phyloP scores from a whole-genome alignment of 345 rosid genomes.

The Linum lewisii region DNA sequence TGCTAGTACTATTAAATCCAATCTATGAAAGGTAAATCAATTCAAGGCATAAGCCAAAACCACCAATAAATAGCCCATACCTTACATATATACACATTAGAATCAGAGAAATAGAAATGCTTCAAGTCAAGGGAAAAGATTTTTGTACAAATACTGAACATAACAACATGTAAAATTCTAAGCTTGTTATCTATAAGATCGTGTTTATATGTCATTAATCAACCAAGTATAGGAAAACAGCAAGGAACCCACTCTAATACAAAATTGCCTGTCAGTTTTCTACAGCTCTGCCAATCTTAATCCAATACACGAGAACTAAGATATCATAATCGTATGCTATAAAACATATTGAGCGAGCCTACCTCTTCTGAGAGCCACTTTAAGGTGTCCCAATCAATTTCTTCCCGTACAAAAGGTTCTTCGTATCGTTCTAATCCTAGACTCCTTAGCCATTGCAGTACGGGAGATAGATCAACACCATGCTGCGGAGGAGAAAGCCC shows the following conservation, averaged over 20 bases:
- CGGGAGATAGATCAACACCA: constrained; percentile 50
- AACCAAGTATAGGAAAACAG: background rate
- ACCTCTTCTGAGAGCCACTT: constrained; percentile 86
- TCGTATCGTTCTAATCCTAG: constrained; percentile 62
- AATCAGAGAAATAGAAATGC: background rate
- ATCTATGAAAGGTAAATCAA: background rate
- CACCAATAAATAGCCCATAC: background rate
- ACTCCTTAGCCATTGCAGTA: constrained; percentile 48
- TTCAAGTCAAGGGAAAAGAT: constrained; percentile 4
- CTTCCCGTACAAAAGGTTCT: constrained; percentile 62
- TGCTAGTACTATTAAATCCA: background rate
- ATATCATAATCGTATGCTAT: no score
- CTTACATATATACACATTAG: background rate
- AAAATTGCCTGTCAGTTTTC: background rate
- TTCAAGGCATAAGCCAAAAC: background rate
- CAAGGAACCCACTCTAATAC: background rate
- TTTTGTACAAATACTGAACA: background rate
- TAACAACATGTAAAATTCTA: background rate
- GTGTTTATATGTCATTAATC: background rate
- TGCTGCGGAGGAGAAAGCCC: constrained; percentile 29
- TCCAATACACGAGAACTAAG: background rate
- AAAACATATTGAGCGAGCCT: constrained; percentile 6
- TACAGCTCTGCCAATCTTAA: background rate
- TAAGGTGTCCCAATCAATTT: constrained; percentile 83
- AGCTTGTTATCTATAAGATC: background rate